Conservation (phyloP, 345 rosid species). For the Hibiscus syriacus region DNA sequence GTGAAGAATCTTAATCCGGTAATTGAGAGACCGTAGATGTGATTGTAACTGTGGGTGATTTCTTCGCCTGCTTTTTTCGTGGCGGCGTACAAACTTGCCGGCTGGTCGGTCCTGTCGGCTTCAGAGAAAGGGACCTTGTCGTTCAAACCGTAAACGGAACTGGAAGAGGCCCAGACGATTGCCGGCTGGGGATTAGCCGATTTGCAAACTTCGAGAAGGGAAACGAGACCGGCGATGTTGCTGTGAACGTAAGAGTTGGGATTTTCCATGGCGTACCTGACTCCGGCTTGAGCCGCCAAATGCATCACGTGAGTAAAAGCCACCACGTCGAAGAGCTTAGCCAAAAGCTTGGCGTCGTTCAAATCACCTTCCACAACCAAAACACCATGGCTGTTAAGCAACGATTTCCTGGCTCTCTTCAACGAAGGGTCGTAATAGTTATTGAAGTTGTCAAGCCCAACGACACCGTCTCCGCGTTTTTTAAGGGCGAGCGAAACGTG, state of each 20-base stretch:
- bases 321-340: slow-evolving; percentile 64
- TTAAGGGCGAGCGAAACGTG: slow-evolving; percentile 60
- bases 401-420: slow-evolving; percentile 40
- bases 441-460: slow-evolving; percentile 71
- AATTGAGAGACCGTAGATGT: not conserved
- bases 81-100: not conserved
- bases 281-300: slow-evolving; percentile 84
- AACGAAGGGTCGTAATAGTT: slow-evolving; percentile 66
- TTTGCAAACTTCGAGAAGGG: not conserved
- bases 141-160: not conserved
- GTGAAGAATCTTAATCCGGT: not conserved
- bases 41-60: not conserved
- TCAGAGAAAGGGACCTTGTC: not conserved
- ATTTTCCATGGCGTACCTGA: slow-evolving; percentile 69
- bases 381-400: slow-evolving; percentile 34
- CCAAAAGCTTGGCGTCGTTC: slow-evolving; percentile 48
- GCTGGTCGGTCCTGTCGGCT: not conserved
- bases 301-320: slow-evolving; percentile 87
- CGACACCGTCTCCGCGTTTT: slow-evolving; percentile 75
- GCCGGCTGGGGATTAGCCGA: not conserved
- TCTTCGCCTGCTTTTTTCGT: not conserved
- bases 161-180: not conserved
- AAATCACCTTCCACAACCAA: slow-evolving; percentile 61
- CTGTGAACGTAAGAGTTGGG: slow-evolving; percentile 26
- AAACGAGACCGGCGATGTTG: not conserved